phyloP scores from a whole-genome alignment of 202 grass and related monocot genomes.

The Eragrostis tef region DNA sequence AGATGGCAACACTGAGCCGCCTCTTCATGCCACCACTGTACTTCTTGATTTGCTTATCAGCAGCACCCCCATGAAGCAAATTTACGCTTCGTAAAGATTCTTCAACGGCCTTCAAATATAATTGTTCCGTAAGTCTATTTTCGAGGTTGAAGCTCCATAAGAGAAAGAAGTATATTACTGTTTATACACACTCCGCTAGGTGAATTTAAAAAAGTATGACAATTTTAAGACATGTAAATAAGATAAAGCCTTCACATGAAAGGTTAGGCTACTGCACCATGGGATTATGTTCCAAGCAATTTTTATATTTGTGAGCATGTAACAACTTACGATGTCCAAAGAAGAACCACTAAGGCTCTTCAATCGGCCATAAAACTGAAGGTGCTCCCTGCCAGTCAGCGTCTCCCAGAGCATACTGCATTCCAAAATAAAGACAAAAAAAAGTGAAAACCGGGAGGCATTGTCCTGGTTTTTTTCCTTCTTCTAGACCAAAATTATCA shows the following conservation, averaged over 20 bases:
- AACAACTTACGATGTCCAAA: conserved; percentile 58
- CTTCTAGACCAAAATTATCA: neutral
- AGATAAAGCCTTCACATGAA: neutral
- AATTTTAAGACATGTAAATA: conserved; percentile 2
- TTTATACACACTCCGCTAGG: conserved; percentile 14
- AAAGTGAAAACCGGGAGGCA: neutral
- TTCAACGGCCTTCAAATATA: conserved; percentile 67
- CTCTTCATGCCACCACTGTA: conserved; percentile 94
- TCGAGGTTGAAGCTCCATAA: neutral
- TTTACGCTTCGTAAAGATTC: conserved; percentile 84
- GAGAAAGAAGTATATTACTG: neutral
- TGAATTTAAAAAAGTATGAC: conserved; percentile 7
- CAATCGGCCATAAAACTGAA: conserved; percentile 87
- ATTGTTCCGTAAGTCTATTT: conserved; percentile 15
- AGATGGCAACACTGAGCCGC: conserved; percentile 83
- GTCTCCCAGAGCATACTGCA: conserved; percentile 90
- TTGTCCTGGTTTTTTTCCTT: conserved; percentile 15
- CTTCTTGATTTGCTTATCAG: conserved; percentile 82
- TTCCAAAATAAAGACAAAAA: conserved; percentile 29
- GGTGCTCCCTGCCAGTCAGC: conserved; percentile 79
- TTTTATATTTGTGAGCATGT: neutral
- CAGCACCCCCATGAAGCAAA: conserved; percentile 62
- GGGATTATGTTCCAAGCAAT: conserved; percentile 8
- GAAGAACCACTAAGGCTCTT: conserved; percentile 68
- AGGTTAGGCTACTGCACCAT: conserved; percentile 34